Conservation (phyloP, 2,329 filamentous ascomycete genomes). For the Chrysoporthe cubensis region DNA sequence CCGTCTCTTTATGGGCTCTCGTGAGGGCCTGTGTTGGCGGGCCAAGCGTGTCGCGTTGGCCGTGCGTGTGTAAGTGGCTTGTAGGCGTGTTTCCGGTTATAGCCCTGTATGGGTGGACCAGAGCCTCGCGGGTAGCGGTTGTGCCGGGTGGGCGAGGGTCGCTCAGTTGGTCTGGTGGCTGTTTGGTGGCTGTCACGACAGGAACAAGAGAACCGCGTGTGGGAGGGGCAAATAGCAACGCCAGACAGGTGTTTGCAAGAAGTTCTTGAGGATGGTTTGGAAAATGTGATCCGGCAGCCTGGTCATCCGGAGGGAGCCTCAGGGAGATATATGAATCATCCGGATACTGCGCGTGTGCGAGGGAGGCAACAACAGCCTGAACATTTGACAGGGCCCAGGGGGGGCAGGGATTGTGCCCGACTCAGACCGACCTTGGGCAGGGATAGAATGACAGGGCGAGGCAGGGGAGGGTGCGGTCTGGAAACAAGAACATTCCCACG, state of each 20-base stretch:
- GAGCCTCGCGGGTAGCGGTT: conserved; percentile 6
- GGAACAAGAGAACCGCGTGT: conserved; percentile 2
- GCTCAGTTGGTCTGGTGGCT: conserved; percentile 1
- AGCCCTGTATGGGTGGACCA: conserved; percentile 10
- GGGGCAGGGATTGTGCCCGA: conserved; percentile 21
- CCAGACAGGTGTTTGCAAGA: not conserved
- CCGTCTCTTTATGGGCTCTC: conserved; percentile 7
- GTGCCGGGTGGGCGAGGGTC: conserved; percentile 8
- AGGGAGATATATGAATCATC: conserved; percentile 29
- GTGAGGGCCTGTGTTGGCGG: conserved; percentile 3
- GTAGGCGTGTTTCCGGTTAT: conserved; percentile 16
- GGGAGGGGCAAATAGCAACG: not conserved
- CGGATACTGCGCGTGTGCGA: conserved; percentile 27
- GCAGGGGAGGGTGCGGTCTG: conserved; percentile 4
- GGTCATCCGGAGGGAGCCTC: conserved; percentile 24
- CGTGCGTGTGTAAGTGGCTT: conserved; percentile 20
- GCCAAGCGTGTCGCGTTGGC: conserved; percentile 9
- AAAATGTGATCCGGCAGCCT: conserved; percentile 11
- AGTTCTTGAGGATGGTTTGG: conserved; percentile 12
- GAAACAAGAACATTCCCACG: conserved; percentile 20
- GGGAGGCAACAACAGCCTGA: conserved; percentile 12
- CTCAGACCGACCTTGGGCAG: conserved; percentile 10
- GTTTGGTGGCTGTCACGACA: conserved; percentile 9
- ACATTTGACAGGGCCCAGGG: conserved; percentile 19
- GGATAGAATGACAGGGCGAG: conserved; percentile 9